Evolutionary conservation across 768 basidiomycete species (phyloP).

Genomic region (Lactifluus rugatus): DNA sequence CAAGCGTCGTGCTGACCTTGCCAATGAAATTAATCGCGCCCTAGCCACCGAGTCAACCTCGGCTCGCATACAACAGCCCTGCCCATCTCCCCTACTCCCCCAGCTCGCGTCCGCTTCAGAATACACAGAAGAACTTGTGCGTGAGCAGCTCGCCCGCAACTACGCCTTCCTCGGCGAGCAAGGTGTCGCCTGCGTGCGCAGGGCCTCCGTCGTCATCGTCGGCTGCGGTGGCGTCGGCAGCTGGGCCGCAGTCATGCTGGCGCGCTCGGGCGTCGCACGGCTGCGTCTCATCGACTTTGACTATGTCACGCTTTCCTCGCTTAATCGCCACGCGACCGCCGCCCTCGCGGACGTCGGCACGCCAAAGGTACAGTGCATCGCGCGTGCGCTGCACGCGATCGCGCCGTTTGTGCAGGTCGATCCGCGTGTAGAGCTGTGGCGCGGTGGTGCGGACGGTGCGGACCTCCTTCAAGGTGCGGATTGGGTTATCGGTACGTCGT

Average conservation of each 20-base stretch:
- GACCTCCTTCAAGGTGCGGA: slow-evolving; percentile 71
- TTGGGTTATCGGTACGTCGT: slow-evolving; percentile 86
- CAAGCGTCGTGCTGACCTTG: slow-evolving; percentile 43
- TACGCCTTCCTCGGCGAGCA: slow-evolving; percentile 93
- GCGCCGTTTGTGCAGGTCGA: slow-evolving; percentile 87
- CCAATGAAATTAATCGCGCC: slow-evolving; percentile 47
- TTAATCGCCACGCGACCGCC: slow-evolving; percentile 93
- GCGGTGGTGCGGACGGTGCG: slow-evolving; percentile 62
- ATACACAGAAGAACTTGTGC: slow-evolving; percentile 75
- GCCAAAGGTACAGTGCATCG: slow-evolving; percentile 78
- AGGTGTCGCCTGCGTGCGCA: slow-evolving; percentile 68
- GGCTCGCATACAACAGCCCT: slow-evolving; percentile 1
- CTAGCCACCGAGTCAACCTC: slow-evolving; percentile 24
- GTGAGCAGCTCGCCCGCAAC: slow-evolving; percentile 87
- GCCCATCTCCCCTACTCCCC: background rate
- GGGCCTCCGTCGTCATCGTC: slow-evolving; percentile 72
- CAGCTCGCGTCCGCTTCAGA: slow-evolving; percentile 12
- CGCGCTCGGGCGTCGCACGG: slow-evolving; percentile 73
- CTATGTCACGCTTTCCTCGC: slow-evolving; percentile 87
- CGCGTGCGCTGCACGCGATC: slow-evolving; percentile 56
- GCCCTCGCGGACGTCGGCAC: slow-evolving; percentile 84
- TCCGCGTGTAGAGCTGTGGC: slow-evolving; percentile 74
- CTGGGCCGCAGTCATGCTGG: slow-evolving; percentile 92
- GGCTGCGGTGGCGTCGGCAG: slow-evolving; percentile 97
- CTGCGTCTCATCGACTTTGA: slow-evolving; percentile 90